Evolutionary conservation across 257 asterid genomes (phyloP), one percentile per base, ranked within the genome.

Genomic region (Anisodus acutangulus): DNA sequence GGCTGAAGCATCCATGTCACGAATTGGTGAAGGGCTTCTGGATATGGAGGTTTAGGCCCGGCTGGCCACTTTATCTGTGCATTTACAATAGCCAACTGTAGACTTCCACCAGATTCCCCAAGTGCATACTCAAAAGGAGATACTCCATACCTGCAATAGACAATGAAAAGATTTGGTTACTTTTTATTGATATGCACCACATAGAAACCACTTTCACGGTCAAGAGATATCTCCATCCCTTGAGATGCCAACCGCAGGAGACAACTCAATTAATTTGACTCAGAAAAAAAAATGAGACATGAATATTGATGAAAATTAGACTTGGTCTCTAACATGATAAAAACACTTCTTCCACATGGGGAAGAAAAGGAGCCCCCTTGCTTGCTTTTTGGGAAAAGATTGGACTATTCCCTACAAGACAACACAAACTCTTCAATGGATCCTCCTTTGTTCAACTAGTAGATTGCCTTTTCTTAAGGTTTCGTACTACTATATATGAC

Each of bases 1-100:
- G 99, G 98, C 91, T 97, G 99, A 83, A 97, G 92, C 98, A 97
- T 95, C 99, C 99, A 97, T 78, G 93, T 95, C 83, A 95, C 95
- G 45, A 97, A 97, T 90, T 95, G 98, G 88, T 91, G 99, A 80
- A 97, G 95, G 9, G 98, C 94, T 26, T 93, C 98, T 1, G 99
- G 98, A 63, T 92, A 97, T 19, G 98, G 92, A 80, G 98, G 95
- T 39, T 89, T 94, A 51, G 95, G 98, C 37, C 97, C 97, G 0
- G 86, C 84, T 2, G 99, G 98, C 99, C 98, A 97, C 84, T 95
- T 95, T 85, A 97, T 86, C 88, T 97, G 99, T 71, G 97, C 94
- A 87, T 95, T 97, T 82, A 95, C 95, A 67, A 95, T 90, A 64
- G 98, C 98, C 86, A 97, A 90, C 88, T 97, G 99, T 37, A 97